Base-by-base conservation (phyloP, 306 rosid genomes). In the Quercus wislizeni region DNA sequence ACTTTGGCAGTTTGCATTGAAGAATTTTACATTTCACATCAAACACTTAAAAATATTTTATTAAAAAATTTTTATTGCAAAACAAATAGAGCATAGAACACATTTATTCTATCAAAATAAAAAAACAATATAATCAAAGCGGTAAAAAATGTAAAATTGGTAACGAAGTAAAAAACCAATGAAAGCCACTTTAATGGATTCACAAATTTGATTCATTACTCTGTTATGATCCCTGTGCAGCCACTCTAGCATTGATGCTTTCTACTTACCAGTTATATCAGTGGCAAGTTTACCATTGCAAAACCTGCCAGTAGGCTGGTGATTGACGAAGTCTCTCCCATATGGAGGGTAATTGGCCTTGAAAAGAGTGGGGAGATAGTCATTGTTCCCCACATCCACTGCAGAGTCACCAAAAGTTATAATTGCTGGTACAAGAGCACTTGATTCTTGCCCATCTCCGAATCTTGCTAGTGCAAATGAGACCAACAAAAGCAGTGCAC, bases 341-440 rank as follows among this genome's bases (percentile, higher is more conserved):
- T 96, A 96, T 79, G 99, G 99, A 88, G 97, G 98, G 73, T 89
- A 91, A 82, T 96, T 25, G 65, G 98, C 98, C 86, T 88, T 96
- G 87, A 82, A 96, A 75, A 96, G 25, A 6, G 98, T 93, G 55
- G 84, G 83, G 28, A 91, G 92, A 61, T 91, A 91, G 89, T 95
- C 79, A 83, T 95, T 95, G 71, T 95, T 95, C 21, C 99, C 99
- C 73, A 95, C 97, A 82, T 95, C 99, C 0, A 89, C 99, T 0
- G 86, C 97, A 31, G 99, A 95, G 77, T 95, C 99, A 49, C 99
- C 99, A 76, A 95, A 95, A 17, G 94, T 88, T 2, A 95, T 81
- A 76, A 95, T 83, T 20, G 97, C 98, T 4, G 99, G 96, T 27
- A 95, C 98, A 78, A 95, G 83, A 5, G 97, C 82, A 21, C 74